phyloP scores from a whole-genome alignment of 768 basidiomycete species.

The Rhizopogon sp. region DNA sequence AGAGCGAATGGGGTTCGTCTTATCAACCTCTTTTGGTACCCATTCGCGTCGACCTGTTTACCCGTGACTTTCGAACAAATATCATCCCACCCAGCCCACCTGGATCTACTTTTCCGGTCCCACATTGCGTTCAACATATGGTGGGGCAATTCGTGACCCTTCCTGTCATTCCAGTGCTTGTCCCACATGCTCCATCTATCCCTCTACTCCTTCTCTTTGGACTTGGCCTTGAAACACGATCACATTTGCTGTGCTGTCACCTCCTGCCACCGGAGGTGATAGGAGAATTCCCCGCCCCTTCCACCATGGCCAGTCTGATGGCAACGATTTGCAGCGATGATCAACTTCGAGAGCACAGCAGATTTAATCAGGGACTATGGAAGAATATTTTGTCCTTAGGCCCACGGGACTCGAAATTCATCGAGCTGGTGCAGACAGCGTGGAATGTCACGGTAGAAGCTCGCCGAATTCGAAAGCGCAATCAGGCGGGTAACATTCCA shows the following conservation, averaged over 20 bases:
- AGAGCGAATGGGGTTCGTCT: constrained; percentile 21
- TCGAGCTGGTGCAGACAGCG: constrained; percentile 48
- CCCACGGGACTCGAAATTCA: constrained; percentile 38
- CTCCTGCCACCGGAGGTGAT: constrained; percentile 47
- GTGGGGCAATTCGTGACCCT: constrained; percentile 37
- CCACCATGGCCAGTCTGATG: constrained; percentile 52
- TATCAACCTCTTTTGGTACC: constrained; percentile 46
- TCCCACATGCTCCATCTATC: constrained; percentile 51
- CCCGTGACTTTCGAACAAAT: constrained; percentile 30
- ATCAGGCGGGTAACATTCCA: constrained; percentile 6
- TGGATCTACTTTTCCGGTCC: constrained; percentile 29
- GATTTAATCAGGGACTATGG: constrained; percentile 60
- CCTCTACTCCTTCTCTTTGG: constrained; percentile 57
- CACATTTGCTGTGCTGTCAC: constrained; percentile 41
- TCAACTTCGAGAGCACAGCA: constrained; percentile 25
- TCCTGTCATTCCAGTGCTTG: constrained; percentile 41
- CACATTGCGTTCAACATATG: constrained; percentile 14
- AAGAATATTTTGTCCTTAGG: constrained; percentile 56
- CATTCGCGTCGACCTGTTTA: constrained; percentile 45
- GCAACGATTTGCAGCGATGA: constrained; percentile 33
- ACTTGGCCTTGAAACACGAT: constrained; percentile 45
- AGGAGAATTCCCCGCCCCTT: constrained; percentile 58
- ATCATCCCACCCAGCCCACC: constrained; percentile 29
- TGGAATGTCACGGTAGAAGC: constrained; percentile 78
- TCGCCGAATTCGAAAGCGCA: constrained; percentile 25